Evolutionary conservation across 176 grass and related monocot species (phyloP), one percentile per base, ranked within the genome.

Genomic region (Carex scoparia): DNA sequence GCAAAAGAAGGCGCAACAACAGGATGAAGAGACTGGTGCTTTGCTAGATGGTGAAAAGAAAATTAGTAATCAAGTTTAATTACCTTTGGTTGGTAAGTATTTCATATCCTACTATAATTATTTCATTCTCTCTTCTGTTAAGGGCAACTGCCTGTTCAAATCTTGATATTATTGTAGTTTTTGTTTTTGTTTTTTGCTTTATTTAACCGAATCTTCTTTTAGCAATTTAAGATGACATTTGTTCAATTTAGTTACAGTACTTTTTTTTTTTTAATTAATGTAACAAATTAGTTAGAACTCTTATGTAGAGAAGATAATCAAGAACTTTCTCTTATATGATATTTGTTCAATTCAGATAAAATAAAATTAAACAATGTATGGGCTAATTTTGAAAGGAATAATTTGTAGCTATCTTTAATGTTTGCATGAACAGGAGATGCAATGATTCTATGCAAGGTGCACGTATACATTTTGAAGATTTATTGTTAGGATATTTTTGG

Each of bases 1-100:
- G 0, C 89, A 97, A 81, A 94, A 94, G 88, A 94, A 94, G 88
- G 53, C 69, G 0, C 53, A 83, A 0, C 92, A 89, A 58, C 87
- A 87, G 0, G 89, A 97, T 1, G 92, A 94, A 85, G 95, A 97
- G 79, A 73, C 87, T 65, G 90, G 92, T 9, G 84, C 91, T 3
- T 88, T 97, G 27, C 88, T 97, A 74, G 86, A 91, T 32, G 51
- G 56, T 58, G 89, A 93, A 64, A 83, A 84, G 71, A 94, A 97
- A 91, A 94, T 85, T 85, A 92, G 91, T 5, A 89, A 87, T 72
- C 89, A 93, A 85, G 92, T 88, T 32, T 97, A 87, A 79, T 58
- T 33, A 58, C 18, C 28, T 79, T 58, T 79, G 10, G 7, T 19
- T 61, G 30, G 81, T 83, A 28, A 67, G 81, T 69, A 27, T 49